Base-by-base conservation (phyloP, 768 basidiomycete species). In the Tephrocybe sp. region DNA sequence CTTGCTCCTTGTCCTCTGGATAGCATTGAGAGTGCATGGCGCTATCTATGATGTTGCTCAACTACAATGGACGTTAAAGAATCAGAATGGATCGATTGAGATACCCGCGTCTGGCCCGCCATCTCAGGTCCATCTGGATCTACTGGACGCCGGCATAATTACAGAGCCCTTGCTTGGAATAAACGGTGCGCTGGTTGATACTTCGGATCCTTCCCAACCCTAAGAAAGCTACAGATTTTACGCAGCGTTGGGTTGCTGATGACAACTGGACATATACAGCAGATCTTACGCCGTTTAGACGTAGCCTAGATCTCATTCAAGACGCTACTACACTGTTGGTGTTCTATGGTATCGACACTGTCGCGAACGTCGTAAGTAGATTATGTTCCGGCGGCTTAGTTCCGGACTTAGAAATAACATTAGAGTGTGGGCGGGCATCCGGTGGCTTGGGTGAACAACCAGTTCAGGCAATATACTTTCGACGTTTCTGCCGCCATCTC, bases 181-280 rank as follows among this genome's bases (percentile, higher is more conserved):
- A 27, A 82, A 82, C 49, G 82, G 79, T 78, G 21, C n/a, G 57
- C 35, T 22, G 26, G 13, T 38, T 12, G 7, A 27, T 36, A 1
- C 12, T 34, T 5, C 21, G 13, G 22, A 11, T 13, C 3, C 16
- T 16, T 9, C 12, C 13, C 26, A 12, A 26, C 15, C 41, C 21
- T 12, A 44, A 39, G 18, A 25, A 21, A 18, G 24, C 18, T 8
- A 37, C 24, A 81, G 79, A 83, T 48, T 79, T 76, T 51, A 76
- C 75, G 1, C 70, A 81, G 56, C 68, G 82, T 53, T 82, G 79
- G 80, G 66, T 83, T 37, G 70, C 72, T 24, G 65, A 75, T 41
- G 80, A 83, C 49, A 78, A 78, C 49, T 83, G 82, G 80, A 80
- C 78, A 0, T 82, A 80, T 52, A 80, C 77, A 0, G 78, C 80